Evolutionary conservation across 768 basidiomycete species (phyloP).

Genomic region (Mrakia gelida): DNA sequence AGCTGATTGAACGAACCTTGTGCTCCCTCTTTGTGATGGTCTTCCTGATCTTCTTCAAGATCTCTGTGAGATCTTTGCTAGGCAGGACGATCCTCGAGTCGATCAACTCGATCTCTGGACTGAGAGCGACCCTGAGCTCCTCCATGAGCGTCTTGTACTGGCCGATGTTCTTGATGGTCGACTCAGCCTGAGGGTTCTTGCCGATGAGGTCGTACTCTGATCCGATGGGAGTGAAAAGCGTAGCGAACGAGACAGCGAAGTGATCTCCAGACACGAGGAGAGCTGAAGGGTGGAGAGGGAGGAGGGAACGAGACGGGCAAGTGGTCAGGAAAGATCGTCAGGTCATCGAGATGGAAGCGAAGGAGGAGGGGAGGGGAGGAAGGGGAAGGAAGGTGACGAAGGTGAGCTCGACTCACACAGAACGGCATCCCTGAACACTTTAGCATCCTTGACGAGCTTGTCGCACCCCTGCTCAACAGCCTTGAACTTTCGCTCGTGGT

Average conservation of each 20-base stretch:
- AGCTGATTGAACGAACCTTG: slow-evolving; percentile 56
- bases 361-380: slow-evolving; percentile 59
- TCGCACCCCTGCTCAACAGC: slow-evolving; percentile 74
- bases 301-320: not conserved
- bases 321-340: not conserved
- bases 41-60: slow-evolving; percentile 87
- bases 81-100: slow-evolving; percentile 79
- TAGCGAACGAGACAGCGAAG: slow-evolving; percentile 46
- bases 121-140: slow-evolving; percentile 52
- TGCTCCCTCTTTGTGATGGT: slow-evolving; percentile 94
- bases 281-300: slow-evolving; percentile 32
- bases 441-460: slow-evolving; percentile 87
- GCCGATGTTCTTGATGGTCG: slow-evolving; percentile 72
- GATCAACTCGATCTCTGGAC: slow-evolving; percentile 91
- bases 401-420: slow-evolving; percentile 52
- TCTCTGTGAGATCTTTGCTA: slow-evolving; percentile 77
- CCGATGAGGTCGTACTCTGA: slow-evolving; percentile 70
- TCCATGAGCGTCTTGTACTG: slow-evolving; percentile 70
- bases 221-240: slow-evolving; percentile 37
- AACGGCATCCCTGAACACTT: slow-evolving; percentile 78
- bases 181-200: slow-evolving; percentile 70
- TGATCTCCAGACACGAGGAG: slow-evolving; percentile 45
- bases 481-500: slow-evolving; percentile 62
- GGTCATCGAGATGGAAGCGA: not conserved
- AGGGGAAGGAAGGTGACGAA: slow-evolving; percentile 54